phyloP scores from a whole-genome alignment of 768 basidiomycete species.

The Neoboletus brunneissimus region DNA sequence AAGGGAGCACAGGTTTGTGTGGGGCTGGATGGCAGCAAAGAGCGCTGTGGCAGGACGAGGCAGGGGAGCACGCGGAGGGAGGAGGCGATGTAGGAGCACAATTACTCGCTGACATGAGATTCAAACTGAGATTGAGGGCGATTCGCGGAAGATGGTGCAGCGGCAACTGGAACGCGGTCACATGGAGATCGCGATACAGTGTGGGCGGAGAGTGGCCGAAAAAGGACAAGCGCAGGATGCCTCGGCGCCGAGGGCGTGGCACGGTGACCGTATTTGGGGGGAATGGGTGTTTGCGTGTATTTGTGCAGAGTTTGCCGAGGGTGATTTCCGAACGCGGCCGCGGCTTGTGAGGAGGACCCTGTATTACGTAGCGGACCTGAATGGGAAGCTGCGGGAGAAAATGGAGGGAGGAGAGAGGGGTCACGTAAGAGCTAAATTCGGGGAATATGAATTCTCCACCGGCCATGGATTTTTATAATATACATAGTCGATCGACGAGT shows the following conservation, averaged over 20 bases:
- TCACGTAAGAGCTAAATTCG: constrained; percentile 37
- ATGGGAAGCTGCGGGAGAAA: constrained; percentile 32
- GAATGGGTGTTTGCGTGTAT: constrained; percentile 19
- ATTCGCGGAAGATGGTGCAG: constrained; percentile 34
- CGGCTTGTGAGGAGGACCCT: constrained; percentile 33
- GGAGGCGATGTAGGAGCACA: constrained; percentile 17
- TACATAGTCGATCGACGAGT: constrained; percentile 36
- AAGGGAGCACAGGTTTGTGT: neutral
- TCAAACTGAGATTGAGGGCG: constrained; percentile 27
- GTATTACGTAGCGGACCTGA: constrained; percentile 32
- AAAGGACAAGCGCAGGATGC: constrained; percentile 29
- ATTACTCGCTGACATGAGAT: constrained; percentile 30
- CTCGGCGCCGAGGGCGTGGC: constrained; percentile 44
- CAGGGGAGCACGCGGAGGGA: constrained; percentile 13
- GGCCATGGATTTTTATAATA: constrained; percentile 36
- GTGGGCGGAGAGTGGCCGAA: constrained; percentile 32
- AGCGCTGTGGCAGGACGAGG: constrained; percentile 25
- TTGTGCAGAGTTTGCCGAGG: constrained; percentile 34
- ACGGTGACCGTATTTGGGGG: constrained; percentile 20
- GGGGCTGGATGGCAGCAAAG: constrained; percentile 22
- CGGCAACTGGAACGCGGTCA: constrained; percentile 34
- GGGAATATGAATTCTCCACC: constrained; percentile 41
- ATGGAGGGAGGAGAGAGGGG: constrained; percentile 29
- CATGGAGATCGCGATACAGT: constrained; percentile 33
- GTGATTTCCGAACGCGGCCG: constrained; percentile 41